These are phyloP conservation scores for Camelina hispida DNA, from an alignment of 345 rosid species.

Conservation along the genomic window DNA sequence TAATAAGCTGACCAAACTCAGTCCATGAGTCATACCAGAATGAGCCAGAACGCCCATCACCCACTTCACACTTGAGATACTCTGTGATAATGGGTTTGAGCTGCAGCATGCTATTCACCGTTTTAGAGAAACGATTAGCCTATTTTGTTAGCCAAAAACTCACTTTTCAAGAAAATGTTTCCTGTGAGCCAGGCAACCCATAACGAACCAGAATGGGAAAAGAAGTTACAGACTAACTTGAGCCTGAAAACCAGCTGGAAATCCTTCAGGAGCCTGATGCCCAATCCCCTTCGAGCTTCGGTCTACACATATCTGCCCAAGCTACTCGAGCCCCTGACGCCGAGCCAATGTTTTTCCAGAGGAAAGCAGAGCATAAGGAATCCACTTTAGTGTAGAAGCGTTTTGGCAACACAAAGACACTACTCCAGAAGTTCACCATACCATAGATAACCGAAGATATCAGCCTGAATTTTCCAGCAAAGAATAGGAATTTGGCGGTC, in stretches of 20 bases:
- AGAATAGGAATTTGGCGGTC: too few species aligned
- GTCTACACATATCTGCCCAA: not conserved
- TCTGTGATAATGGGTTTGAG: too few species aligned
- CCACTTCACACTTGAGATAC: not conserved
- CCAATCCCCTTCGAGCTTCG: not conserved
- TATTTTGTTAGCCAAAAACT: not conserved
- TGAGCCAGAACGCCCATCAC: too few species aligned
- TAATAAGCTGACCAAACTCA: too few species aligned
- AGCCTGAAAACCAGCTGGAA: not conserved
- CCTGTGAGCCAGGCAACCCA: not conserved
- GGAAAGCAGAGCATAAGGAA: not conserved
- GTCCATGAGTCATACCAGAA: not conserved
- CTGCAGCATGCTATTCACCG: not conserved
- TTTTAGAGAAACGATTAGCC: not conserved
- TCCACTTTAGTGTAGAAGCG: not conserved
- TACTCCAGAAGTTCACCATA: too few species aligned
- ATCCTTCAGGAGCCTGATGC: not conserved
- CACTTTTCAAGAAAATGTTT: not conserved
- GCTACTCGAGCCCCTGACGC: not conserved
- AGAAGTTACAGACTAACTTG: not conserved
- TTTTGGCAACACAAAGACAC: too few species aligned
- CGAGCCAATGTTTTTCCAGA: not conserved
- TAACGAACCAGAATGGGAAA: not conserved
- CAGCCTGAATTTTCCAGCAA: too few species aligned
- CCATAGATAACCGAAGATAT: too few species aligned